Evolutionary conservation across 805 yeast species (phyloP), one percentile per base, ranked within the genome.

Genomic region (Metschnikowia sp.): DNA sequence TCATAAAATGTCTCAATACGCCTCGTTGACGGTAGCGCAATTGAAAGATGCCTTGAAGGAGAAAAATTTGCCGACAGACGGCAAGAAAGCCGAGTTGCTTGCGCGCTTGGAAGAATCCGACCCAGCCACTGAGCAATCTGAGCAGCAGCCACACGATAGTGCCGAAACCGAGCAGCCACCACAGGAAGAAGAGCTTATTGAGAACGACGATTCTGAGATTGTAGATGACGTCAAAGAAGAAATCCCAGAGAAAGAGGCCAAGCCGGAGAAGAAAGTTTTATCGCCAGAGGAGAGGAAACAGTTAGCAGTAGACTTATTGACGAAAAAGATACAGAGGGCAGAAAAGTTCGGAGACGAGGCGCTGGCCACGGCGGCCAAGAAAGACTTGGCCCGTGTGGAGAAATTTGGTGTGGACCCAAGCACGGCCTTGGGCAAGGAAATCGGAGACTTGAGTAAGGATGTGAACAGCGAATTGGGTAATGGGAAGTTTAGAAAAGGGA

Each of bases 331-430:
- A 47, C 72, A 72, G 42, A 78, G 97, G 59, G 86, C 90, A 13
- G 79, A 80, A 61, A 87, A 88, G 64, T 91, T 90, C 58, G 94
- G 92, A 19, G 78, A 75, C 51, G 89, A 83, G 44, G 70, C 70
- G n/a, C 69, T 68, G 18, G 77, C 79, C 26, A 73, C 73, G 34
- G 75, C 72, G 18, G 79, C 86, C 40, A 80, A 80, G 59, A 81
- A 79, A 51, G 83, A 80, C 51, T 70, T 89, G 57, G 75, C 74
- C 33, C 80, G 96, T 62, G 81, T 90, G 53, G 84, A 84, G 63
- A 89, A 88, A 70, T 91, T 89, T 62, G 98, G 97, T 29, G 79
- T 88, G 42, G 85, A 83, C 51, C 63, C 75, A 32, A 82, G 82
- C 48, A 81, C 86, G 36, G 77, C 83, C 9, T 66, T 86, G 54